Evolutionary conservation across 1,284 basidiomycete genomes (phyloP).

Genomic region (Xerocomus amazonicus): DNA sequence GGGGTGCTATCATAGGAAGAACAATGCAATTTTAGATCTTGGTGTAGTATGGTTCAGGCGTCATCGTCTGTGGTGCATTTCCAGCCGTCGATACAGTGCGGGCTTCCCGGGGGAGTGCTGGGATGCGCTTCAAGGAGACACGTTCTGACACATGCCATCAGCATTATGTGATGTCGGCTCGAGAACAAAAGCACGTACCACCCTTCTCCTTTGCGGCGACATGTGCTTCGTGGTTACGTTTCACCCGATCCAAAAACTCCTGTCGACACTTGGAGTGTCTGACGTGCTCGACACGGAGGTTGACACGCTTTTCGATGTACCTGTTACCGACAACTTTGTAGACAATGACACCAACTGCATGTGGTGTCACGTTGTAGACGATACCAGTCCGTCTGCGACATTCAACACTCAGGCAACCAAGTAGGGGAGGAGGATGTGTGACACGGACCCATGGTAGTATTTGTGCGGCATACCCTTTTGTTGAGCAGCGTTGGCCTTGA

Average conservation of each 20-base stretch:
- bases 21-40: conserved; percentile 55
- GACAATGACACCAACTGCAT: conserved; percentile 94
- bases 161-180: neutral
- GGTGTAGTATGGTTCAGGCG: conserved; percentile 86
- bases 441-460: conserved; percentile 74
- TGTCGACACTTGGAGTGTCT: conserved; percentile 98
- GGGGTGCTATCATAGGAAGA: conserved; percentile 14
- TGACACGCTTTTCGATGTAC: conserved; percentile 99
- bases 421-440: neutral
- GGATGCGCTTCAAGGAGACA: conserved; percentile 84
- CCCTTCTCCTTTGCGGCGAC: conserved; percentile 85
- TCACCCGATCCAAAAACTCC: conserved; percentile 97
- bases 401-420: conserved; percentile 1
- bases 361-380: conserved; percentile 96
- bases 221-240: conserved; percentile 87
- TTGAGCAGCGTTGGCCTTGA: conserved; percentile 98
- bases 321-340: conserved; percentile 99
- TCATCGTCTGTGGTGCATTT: conserved; percentile 92
- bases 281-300: conserved; percentile 98
- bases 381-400: conserved; percentile 85
- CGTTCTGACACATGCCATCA: conserved; percentile 51
- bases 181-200: conserved; percentile 50
- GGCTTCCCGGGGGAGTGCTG: conserved; percentile 79
- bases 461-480: conserved; percentile 99
- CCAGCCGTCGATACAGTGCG: conserved; percentile 70